A percentile compares a stretch with the other conserved stretches of the same genome.
Evolutionary conservation across 441 rosid species (phyloP).

Genomic region (Gossypium gossypioides): DNA sequence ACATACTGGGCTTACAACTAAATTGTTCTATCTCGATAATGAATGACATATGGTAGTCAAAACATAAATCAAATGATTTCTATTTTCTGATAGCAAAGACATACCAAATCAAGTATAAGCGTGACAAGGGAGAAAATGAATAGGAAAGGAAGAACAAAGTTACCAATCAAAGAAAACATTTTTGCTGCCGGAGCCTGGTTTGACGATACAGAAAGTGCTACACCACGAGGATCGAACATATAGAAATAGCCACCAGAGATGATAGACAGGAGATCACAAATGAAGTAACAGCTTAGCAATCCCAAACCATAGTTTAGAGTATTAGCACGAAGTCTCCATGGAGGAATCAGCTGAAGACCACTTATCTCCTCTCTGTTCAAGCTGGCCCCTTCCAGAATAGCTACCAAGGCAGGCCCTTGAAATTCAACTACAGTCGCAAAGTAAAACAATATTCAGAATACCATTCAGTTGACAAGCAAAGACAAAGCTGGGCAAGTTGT

Average conservation of each 20-base stretch:
- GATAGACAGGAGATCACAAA: conserved; percentile 77
- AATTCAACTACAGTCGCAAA: conserved; percentile 56
- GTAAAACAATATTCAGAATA: conserved; percentile 17
- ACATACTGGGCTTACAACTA: background rate
- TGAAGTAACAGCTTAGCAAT: conserved; percentile 71
- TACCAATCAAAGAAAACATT: conserved; percentile 88
- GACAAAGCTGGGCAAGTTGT: background rate
- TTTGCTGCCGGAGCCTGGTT: conserved; percentile 72
- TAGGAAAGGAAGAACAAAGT: background rate
- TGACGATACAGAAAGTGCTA: conserved; percentile 61
- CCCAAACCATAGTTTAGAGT: conserved; percentile 93
- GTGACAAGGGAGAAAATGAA: background rate
- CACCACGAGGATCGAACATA: conserved; percentile 92
- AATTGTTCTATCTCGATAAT: background rate
- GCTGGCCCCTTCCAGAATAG: conserved; percentile 76
- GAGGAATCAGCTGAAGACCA: conserved; percentile 91
- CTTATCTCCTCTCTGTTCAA: conserved; percentile 86
- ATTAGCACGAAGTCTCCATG: conserved; percentile 83
- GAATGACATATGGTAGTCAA: background rate
- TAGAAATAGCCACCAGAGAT: conserved; percentile 85
- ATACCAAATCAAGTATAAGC: background rate
- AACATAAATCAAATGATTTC: background rate
- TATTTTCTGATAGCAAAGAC: background rate
- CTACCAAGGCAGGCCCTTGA: conserved; percentile 95
- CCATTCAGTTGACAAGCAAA: conserved; percentile 6